Evolutionary conservation across 2,329 filamentous ascomycete genomes (phyloP).

Genomic region (Periconia digitata): DNA sequence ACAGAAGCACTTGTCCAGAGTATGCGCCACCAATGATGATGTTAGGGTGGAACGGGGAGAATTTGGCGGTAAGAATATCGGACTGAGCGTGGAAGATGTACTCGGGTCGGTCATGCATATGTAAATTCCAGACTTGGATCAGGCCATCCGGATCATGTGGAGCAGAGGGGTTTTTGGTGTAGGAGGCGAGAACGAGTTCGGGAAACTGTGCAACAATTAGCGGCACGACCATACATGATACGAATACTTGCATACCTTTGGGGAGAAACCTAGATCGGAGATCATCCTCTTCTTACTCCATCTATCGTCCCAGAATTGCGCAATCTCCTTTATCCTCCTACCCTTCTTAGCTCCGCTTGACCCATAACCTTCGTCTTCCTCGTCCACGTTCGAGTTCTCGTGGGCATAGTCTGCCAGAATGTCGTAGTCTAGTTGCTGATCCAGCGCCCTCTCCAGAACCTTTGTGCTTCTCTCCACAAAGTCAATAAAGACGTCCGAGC

Average conservation of each 20-base stretch:
- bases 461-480: slow-evolving; percentile 96
- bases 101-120: slow-evolving; percentile 91
- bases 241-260: slow-evolving; percentile 61
- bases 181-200: slow-evolving; percentile 88
- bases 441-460: slow-evolving; percentile 91
- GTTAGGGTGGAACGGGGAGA: slow-evolving; percentile 98
- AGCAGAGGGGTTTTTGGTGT: slow-evolving; percentile 95
- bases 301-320: slow-evolving; percentile 90
- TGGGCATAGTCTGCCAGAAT: slow-evolving; percentile 92
- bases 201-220: slow-evolving; percentile 61
- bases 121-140: slow-evolving; percentile 95
- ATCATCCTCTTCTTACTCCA: slow-evolving; percentile 99
- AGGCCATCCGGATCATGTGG: slow-evolving; percentile 92
- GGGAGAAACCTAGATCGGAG: slow-evolving; percentile 91
- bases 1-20: slow-evolving; percentile 92
- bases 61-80: slow-evolving; percentile 91
- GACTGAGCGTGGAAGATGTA: slow-evolving; percentile 96
- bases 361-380: slow-evolving; percentile 74
- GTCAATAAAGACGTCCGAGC: slow-evolving; percentile 89
- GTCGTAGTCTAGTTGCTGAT: slow-evolving; percentile 94
- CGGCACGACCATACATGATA: neutral
- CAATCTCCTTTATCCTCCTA: slow-evolving; percentile 79
- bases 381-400: slow-evolving; percentile 74
- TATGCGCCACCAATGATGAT: slow-evolving; percentile 95
- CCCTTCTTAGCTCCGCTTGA: slow-evolving; percentile 71